Base-by-base conservation (phyloP, 1,284 basidiomycete genomes). In the Leccinum subrobustum region DNA sequence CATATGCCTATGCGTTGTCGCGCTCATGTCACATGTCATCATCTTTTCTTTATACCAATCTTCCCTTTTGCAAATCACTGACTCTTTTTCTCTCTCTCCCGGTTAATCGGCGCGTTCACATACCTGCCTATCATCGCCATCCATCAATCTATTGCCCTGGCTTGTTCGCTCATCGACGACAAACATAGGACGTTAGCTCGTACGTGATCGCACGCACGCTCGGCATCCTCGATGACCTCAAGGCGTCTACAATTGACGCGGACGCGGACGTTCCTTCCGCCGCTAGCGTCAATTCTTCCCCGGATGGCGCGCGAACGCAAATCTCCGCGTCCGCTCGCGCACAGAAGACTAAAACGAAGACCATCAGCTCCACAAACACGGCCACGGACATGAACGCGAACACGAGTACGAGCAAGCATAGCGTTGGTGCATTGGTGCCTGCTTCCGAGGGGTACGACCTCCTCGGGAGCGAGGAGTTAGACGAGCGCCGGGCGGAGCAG, bases 141-240 rank as follows among this genome's bases (percentile, higher is more conserved):
- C 55, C 23, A 56, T 50, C 47, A 50, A 50, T 25, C 11, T n/a
- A 47, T 20, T 6, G 18, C 44, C 44, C 44, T 47, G 11, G 14
- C 14, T 16, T 16, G 23, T 27, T 27, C 50, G 7, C 14, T n/a
- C 50, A 27, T 51, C 25, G 50, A 52, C n/a, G 4, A 50, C 25
- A 25, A 27, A 50, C 23, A 27, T 66, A 92, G 90, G 90, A 92
- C 70, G 84, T 92, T 58, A 79, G 84, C 6, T 89, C 91, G n/a
- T 92, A 92, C 67, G 83, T 85, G 58, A 88, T 92, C 68, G 91
- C 88, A n/a, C 86, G 90, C 61, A 92, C 89, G 5, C 80, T 92
- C 52, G 91, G 90, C 29, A 82, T 91, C 61, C 81, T 89, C 63
- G 88, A 90, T 73, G 81, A 83, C 62, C 83, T 85, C 60, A 85